Evolutionary conservation across 2,329 filamentous ascomycete genomes (phyloP).

Genomic region (Cucurbitaria berberidis): DNA sequence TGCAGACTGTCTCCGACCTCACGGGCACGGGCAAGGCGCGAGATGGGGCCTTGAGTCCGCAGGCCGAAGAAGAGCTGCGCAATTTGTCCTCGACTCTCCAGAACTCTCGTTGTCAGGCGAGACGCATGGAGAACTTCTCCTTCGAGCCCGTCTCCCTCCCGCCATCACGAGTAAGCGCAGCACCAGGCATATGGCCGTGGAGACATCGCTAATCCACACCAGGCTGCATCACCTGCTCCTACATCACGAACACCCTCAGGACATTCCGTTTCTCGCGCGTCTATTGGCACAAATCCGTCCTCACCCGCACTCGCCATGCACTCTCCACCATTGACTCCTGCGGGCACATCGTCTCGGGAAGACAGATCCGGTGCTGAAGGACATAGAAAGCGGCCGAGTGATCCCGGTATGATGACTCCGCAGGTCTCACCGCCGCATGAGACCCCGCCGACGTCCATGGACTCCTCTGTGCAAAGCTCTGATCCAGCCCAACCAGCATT

Average conservation of each 20-base stretch:
- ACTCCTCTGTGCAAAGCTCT: conserved; percentile 30
- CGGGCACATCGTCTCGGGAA: conserved; percentile 71
- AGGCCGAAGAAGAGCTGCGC: conserved; percentile 68
- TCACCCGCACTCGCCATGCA: conserved; percentile 75
- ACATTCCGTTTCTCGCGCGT: conserved; percentile 58
- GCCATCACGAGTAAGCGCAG: conserved; percentile 73
- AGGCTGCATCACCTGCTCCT: conserved; percentile 57
- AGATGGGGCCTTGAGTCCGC: conserved; percentile 46
- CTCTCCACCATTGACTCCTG: conserved; percentile 87
- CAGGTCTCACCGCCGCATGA: conserved; percentile 62
- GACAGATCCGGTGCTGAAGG: conserved; percentile 47
- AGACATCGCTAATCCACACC: conserved; percentile 31
- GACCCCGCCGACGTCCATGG: conserved; percentile 57
- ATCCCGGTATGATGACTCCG: conserved; percentile 62
- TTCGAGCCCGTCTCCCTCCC: conserved; percentile 93
- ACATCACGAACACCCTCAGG: conserved; percentile 53
- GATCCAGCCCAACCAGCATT: conserved; percentile 30
- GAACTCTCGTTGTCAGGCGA: conserved; percentile 77
- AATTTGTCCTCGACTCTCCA: conserved; percentile 76
- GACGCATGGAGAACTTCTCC: conserved; percentile 82
- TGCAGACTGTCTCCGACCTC: conserved; percentile 42
- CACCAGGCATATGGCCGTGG: conserved; percentile 2
- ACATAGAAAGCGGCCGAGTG: conserved; percentile 47
- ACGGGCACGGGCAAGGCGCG: conserved; percentile 27
- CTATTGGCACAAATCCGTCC: conserved; percentile 70